phyloP scores from a whole-genome alignment of 495 filamentous ascomycete genomes.

The Penicillium dipodomyicola region DNA sequence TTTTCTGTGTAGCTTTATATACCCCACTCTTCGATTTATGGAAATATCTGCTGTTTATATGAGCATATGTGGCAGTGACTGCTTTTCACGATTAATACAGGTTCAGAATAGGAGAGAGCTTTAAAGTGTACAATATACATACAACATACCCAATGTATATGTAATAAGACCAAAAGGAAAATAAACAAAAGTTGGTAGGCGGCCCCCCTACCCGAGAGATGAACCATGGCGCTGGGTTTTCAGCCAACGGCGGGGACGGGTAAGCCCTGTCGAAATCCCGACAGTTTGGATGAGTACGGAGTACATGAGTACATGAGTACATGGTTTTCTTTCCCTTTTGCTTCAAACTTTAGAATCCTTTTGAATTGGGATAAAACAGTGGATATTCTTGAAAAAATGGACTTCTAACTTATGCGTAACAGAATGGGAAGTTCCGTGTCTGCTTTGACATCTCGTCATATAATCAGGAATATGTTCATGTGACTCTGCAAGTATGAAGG shows the following conservation, averaged over 20 bases:
- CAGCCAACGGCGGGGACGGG: conserved; percentile 22
- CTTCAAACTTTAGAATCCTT: background rate
- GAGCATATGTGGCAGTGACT: background rate
- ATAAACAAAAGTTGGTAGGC: background rate
- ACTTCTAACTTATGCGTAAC: no score
- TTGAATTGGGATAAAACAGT: no score
- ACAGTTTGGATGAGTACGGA: conserved; percentile 24
- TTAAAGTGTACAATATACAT: no score
- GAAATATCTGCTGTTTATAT: background rate
- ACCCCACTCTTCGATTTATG: conserved; percentile 3
- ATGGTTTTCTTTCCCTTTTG: background rate
- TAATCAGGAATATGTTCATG: background rate
- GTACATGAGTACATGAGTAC: background rate
- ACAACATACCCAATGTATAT: no score
- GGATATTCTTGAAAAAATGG: no score
- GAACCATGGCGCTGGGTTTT: conserved; percentile 47
- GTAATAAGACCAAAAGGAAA: no score
- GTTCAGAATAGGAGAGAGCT: no score
- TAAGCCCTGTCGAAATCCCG: conserved; percentile 28
- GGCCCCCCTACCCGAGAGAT: conserved; percentile 31
- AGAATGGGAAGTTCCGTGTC: background rate
- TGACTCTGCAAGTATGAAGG: background rate
- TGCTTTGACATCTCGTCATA: background rate
- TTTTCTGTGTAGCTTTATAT: conserved; percentile 1
- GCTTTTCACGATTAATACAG: background rate